Percentiles rank a stretch among this genome's conserved stretches.
These are phyloP conservation scores for Trichoderma atroviride DNA, from an alignment of 2,329 filamentous ascomycete genomes.

Conservation along the genomic window DNA sequence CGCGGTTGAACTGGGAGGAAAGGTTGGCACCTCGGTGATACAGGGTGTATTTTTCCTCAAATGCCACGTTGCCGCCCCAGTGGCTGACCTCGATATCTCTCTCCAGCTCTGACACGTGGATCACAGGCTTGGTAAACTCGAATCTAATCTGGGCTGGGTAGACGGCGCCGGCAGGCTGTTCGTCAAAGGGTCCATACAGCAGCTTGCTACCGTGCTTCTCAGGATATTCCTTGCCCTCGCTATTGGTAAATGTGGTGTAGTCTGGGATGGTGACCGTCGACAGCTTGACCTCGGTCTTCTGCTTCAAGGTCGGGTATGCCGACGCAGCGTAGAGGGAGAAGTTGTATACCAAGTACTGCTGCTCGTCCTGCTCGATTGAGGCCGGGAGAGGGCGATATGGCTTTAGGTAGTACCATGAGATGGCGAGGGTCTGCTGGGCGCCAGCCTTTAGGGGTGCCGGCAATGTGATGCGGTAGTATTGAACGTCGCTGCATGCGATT, in stretches of 20 bases:
- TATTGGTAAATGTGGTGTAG: slow-evolving; percentile 72
- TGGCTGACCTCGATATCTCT: slow-evolving; percentile 94
- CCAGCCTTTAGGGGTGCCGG: slow-evolving; percentile 74
- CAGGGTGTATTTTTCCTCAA: slow-evolving; percentile 90
- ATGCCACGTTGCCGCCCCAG: slow-evolving; percentile 95
- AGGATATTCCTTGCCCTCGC: slow-evolving; percentile 66
- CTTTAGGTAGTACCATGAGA: slow-evolving; percentile 80
- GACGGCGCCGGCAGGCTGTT: slow-evolving; percentile 74
- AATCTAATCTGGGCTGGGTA: slow-evolving; percentile 81
- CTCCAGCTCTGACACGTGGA: slow-evolving; percentile 76
- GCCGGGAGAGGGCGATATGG: slow-evolving; percentile 80
- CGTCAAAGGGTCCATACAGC: slow-evolving; percentile 86
- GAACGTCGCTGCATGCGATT: slow-evolving; percentile 59
- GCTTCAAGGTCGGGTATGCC: slow-evolving; percentile 82
- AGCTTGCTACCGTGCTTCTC: slow-evolving; percentile 83
- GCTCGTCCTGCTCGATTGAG: slow-evolving; percentile 78
- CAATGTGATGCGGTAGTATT: slow-evolving; percentile 85
- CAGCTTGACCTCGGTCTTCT: slow-evolving; percentile 97
- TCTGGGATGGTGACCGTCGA: slow-evolving; percentile 77
- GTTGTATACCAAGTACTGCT: slow-evolving; percentile 82
- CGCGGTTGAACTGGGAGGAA: slow-evolving; percentile 70
- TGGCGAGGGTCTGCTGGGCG: slow-evolving; percentile 80
- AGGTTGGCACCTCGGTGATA: slow-evolving; percentile 84
- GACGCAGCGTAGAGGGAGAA: slow-evolving; percentile 86
- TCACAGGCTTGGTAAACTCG: slow-evolving; percentile 92